Conservation (phyloP, 1,139 yeast genomes). For the Lizanozyma gosingica region DNA sequence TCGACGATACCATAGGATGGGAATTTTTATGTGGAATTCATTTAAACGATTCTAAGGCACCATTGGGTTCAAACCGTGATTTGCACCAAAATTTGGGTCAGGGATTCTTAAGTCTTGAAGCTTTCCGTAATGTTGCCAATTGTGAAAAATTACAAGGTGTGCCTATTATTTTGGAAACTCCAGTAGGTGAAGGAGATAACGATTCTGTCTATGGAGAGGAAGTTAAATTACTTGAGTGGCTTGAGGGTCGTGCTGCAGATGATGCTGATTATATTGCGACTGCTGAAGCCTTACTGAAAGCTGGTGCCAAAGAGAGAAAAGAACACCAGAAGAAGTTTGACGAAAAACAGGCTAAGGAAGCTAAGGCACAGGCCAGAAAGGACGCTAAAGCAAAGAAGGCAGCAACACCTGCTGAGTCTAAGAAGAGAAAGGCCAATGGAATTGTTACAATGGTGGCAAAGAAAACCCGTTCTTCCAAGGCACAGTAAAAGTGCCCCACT, state of each 20-base stretch:
- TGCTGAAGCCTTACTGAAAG: slow-evolving; percentile 37
- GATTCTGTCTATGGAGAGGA: slow-evolving; percentile 69
- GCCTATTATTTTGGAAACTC: slow-evolving; percentile 89
- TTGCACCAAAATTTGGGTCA: slow-evolving; percentile 83
- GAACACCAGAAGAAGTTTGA: slow-evolving; percentile 38
- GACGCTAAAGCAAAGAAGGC: slow-evolving; percentile 6
- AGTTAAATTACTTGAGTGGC: slow-evolving; percentile 66
- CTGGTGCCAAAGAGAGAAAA: slow-evolving; percentile 52
- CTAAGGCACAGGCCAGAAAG: slow-evolving; percentile 8
- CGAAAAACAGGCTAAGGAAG: slow-evolving; percentile 16
- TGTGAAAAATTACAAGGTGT: slow-evolving; percentile 49
- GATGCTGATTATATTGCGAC: slow-evolving; percentile 50
- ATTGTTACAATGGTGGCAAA: slow-evolving; percentile 13
- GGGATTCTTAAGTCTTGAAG: slow-evolving; percentile 84
- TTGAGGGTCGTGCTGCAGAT: slow-evolving; percentile 42
- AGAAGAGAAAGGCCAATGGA: slow-evolving; percentile 12
- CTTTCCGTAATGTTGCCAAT: slow-evolving; percentile 72
- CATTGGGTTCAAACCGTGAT: slow-evolving; percentile 83
- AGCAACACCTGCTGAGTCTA: slow-evolving; percentile 1
- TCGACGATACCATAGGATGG: slow-evolving; percentile 66
- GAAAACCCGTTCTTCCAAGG: slow-evolving; percentile 5
- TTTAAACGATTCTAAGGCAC: slow-evolving; percentile 91
- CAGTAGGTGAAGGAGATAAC: slow-evolving; percentile 47
- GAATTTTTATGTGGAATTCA: slow-evolving; percentile 75
- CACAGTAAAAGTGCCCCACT: too few relatives aligned